Conservation (phyloP, 2,329 filamentous ascomycete genomes). For the Neonectria hederae region DNA sequence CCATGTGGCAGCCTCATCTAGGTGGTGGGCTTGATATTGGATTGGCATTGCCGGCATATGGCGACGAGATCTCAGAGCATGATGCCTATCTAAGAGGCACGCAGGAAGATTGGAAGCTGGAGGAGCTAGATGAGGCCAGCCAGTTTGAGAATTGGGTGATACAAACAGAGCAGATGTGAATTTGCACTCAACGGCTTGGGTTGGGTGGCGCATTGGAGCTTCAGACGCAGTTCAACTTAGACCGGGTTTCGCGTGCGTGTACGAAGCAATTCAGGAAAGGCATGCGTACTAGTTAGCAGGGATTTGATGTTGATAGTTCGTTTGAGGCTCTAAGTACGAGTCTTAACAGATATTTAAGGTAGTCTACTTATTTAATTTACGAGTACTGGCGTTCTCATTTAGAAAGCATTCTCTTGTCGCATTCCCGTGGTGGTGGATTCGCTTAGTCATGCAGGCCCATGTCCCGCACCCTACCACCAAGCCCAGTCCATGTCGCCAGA, state of each 20-base stretch:
- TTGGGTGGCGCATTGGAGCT: constrained; percentile 20
- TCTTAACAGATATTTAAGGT: not conserved
- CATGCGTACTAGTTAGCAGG: not conserved
- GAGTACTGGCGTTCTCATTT: not conserved
- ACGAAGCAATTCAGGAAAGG: not conserved
- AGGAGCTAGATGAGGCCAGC: constrained; percentile 44
- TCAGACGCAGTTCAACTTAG: constrained; percentile 25
- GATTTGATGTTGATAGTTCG: not conserved
- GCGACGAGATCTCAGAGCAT: constrained; percentile 29
- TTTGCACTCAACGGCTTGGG: not conserved
- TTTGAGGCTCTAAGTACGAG: not conserved
- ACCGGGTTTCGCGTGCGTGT: constrained; percentile 16
- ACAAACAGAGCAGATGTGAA: constrained; percentile 40
- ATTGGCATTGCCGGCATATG: constrained; percentile 23
- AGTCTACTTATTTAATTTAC: not conserved
- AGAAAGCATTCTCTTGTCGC: not conserved
- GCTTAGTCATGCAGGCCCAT: constrained; percentile 39
- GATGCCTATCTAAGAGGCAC: constrained; percentile 46
- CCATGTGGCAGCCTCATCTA: constrained; percentile 25
- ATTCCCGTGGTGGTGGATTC: not conserved
- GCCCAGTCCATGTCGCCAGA: constrained; percentile 8
- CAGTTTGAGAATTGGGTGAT: constrained; percentile 48
- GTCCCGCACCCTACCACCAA: constrained; percentile 6
- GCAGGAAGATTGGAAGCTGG: constrained; percentile 49
- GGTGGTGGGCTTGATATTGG: constrained; percentile 19